Percentiles rank a stretch among this genome's conserved stretches.
These are phyloP conservation scores for Pseudonitzschia multiseries DNA, from an alignment of 108 stramenopile species.

Conservation along the genomic window DNA sequence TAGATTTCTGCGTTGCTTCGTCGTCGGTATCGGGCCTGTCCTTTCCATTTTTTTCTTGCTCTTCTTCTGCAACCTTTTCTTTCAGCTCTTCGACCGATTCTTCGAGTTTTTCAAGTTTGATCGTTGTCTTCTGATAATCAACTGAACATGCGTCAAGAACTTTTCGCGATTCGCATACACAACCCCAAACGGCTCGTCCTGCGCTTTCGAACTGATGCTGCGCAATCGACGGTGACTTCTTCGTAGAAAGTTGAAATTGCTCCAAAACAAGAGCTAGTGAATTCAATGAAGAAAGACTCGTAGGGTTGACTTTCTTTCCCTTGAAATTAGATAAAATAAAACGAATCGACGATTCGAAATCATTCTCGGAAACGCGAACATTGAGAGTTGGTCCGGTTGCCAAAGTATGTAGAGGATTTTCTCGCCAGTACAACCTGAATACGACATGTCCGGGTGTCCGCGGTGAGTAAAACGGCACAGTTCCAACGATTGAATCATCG, in stretches of 20 bases:
- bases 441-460: slow-evolving; percentile 88
- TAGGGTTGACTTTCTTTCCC: slow-evolving; percentile 68
- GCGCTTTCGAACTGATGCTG: slow-evolving; percentile 60
- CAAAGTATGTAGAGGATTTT: slow-evolving; percentile 68
- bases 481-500: slow-evolving; percentile 60
- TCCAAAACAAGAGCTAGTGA: slow-evolving; percentile 74
- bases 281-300: slow-evolving; percentile 72
- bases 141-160: slow-evolving; percentile 57
- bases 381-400: slow-evolving; percentile 76
- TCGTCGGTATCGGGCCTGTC: slow-evolving; percentile 15
- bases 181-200: slow-evolving; percentile 84
- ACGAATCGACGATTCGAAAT: slow-evolving; percentile 73
- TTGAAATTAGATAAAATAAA: slow-evolving; percentile 89
- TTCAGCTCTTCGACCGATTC: slow-evolving; percentile 58
- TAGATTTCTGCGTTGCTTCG: slow-evolving; percentile 8
- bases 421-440: slow-evolving; percentile 80
- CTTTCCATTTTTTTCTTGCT: slow-evolving; percentile 7
- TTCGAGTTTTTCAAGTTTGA: slow-evolving; percentile 48
- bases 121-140: slow-evolving; percentile 63
- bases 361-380: slow-evolving; percentile 57
- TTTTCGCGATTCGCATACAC: slow-evolving; percentile 85
- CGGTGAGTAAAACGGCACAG: slow-evolving; percentile 84
- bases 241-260: slow-evolving; percentile 29
- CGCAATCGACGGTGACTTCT: slow-evolving; percentile 9
- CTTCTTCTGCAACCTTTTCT: slow-evolving; percentile 29